Percentiles rank a stretch among this genome's conserved stretches.
phyloP scores from a whole-genome alignment of 164 flowering plant genomes.

The Dillenia suffruticosa region DNA sequence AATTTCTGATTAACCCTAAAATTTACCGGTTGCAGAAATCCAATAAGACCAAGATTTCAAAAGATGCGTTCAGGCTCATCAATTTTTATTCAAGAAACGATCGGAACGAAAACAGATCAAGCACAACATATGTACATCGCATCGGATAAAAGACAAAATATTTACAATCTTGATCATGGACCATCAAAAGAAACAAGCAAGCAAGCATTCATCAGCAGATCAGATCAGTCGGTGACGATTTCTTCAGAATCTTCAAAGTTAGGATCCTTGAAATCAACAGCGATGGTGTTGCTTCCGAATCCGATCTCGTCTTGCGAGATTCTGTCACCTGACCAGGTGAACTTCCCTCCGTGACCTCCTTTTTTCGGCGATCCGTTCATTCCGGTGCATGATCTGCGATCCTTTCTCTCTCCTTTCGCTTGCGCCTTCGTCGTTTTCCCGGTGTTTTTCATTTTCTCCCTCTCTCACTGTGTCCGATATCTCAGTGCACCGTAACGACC shows the following conservation, averaged over 20 bases:
- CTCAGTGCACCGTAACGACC: too few species aligned
- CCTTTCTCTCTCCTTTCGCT: constrained; percentile 35
- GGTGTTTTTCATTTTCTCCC: not conserved
- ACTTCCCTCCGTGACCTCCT: constrained; percentile 68
- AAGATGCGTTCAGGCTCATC: not conserved
- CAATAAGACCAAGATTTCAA: too few species aligned
- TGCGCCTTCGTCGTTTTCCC: constrained; percentile 24
- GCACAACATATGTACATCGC: not conserved
- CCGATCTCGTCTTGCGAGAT: constrained; percentile 28
- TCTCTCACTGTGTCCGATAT: too few species aligned
- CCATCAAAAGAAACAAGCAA: not conserved
- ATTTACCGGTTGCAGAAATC: too few species aligned
- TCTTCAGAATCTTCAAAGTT: constrained; percentile 56
- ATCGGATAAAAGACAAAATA: not conserved
- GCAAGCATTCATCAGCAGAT: not conserved
- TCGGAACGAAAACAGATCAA: not conserved
- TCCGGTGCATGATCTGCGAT: constrained; percentile 50
- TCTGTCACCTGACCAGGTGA: constrained; percentile 53
- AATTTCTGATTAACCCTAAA: too few species aligned
- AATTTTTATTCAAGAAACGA: not conserved
- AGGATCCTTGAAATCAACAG: constrained; percentile 47
- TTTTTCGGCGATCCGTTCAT: constrained; percentile 62
- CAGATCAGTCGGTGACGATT: constrained; percentile 8
- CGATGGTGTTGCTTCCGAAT: constrained; percentile 12
- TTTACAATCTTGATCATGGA: not conserved